Evolutionary conservation across 2,329 filamentous ascomycete species (phyloP), one percentile per base, ranked within the genome.

Genomic region (Onygena corvina): DNA sequence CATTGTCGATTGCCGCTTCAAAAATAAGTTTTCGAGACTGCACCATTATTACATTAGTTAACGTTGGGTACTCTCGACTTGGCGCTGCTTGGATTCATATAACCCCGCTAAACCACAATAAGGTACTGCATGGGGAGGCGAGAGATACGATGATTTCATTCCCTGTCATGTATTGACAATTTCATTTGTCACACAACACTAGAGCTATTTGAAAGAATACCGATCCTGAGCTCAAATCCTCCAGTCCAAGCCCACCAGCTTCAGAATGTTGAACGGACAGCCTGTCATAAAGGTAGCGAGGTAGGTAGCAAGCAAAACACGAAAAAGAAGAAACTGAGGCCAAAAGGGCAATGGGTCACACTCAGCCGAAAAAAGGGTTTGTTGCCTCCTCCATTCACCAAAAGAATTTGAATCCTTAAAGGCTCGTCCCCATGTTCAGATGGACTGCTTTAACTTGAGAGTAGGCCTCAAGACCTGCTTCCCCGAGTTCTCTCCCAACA

Each of bases 391-490:
- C 18, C 36, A 23, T 40, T 40, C 36, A 40, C 36, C 36, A 21
- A 40, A 23, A n/a, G 30, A 18, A 50, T 31, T 18, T n/a, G n/a
- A 11, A 25, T 12, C 14, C 48, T 55, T 62, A 70, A 55, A 70
- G 58, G 49, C 54, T 64, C 30, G 60, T 63, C 7, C 68, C 68
- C 60, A 72, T 60, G 56, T 72, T 71, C 18, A 72, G 63, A 59
- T 71, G 68, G 42, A 72, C 61, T 27, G 68, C 67, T 68, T 81
- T 81, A 55, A 72, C 68, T 59, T 80, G 76, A 23, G 75, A 76
- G 60, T 81, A 81, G n/a, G 75, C 74, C 50, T 76, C 76, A 52
- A 80, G 62, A 2, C 76, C 76, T 45, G 76, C 76, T 62, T 80
- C 76, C 12, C 77, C 77, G 8, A 80, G 64, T 63, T 81, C 78